Base-by-base conservation (phyloP, 1,139 yeast genomes). In the Magnusiomyces sp. region DNA sequence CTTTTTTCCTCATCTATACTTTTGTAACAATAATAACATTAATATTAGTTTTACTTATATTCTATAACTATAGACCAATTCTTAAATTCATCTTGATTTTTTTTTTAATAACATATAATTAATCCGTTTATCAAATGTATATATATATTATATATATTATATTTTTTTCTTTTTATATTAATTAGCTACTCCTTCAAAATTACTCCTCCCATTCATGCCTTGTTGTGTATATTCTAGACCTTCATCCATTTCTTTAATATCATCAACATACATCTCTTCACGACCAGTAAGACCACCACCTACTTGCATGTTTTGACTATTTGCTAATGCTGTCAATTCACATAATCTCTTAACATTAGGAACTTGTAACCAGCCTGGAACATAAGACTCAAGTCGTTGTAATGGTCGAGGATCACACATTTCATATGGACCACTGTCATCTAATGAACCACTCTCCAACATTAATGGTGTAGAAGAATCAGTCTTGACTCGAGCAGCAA, bases 311-410 rank as follows among this genome's bases (percentile, higher is more conserved):
- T 39, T 31, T 23, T 5, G 7, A 23, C 29, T 23, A 13, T 39
- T 39, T 20, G 42, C 42, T 40, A 59, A 52, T 10, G 97, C 92
- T 36, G 92, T 95, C 60, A 92, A 74, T 65, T 89, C 97, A 41
- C 90, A 88, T 49, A 92, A 81, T 66, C 94, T 77, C 71, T 95
- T 84, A 45, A 94, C 82, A 39, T 80, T 83, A 43, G 97, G 97
- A 57, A 89, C 79, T 58, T 84, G 87, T 69, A 90, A 73, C 88
- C 95, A 86, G 1, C 95, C 94, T 40, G 99, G 99, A 55, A 94
- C 95, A 63, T 90, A 92, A 1, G 97, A 95, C 69, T 92, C 97
- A 47, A 94, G 90, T 63, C 89, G 79, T 51, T 87, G 80, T 67
- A 92, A 82, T 50, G 88, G 90, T 61, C 98, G 79, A 46, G 94